Evolutionary conservation across 1,284 basidiomycete genomes (phyloP).

Genomic region (Puccinia hordei): DNA sequence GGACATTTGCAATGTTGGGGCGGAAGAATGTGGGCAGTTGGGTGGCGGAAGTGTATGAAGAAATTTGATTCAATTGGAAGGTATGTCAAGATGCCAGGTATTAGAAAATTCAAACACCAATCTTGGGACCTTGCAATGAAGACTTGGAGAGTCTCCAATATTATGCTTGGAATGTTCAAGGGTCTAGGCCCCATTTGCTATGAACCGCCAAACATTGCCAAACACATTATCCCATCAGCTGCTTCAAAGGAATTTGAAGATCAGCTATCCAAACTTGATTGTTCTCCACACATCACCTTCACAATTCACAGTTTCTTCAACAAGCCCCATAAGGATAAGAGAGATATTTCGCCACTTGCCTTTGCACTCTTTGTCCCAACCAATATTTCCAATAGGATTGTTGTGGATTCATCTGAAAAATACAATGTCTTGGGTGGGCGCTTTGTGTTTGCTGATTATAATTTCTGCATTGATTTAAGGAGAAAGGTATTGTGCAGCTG

Average conservation of each 20-base stretch:
- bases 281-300: not conserved
- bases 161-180: too few species aligned
- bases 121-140: too few species aligned
- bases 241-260: too few species aligned
- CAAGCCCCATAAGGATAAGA: not conserved
- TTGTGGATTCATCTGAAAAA: not conserved
- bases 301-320: not conserved
- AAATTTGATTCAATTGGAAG: not conserved
- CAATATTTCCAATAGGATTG: not conserved
- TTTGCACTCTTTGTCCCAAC: not conserved
- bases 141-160: too few species aligned
- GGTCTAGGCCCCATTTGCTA: too few species aligned
- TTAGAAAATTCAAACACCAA: too few species aligned
- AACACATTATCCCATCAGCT: too few species aligned
- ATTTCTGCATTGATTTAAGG: not conserved
- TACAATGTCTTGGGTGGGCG: not conserved
- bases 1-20: not conserved
- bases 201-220: too few species aligned
- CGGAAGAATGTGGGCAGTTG: slow-evolving; percentile 1
- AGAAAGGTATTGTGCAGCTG: not conserved
- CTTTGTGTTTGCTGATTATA: not conserved
- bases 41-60: not conserved
- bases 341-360: not conserved
- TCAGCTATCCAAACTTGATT: not conserved
- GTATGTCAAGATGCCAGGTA: not conserved